phyloP scores from a whole-genome alignment of 148 eudicot species.

The Camellia granthamiana region DNA sequence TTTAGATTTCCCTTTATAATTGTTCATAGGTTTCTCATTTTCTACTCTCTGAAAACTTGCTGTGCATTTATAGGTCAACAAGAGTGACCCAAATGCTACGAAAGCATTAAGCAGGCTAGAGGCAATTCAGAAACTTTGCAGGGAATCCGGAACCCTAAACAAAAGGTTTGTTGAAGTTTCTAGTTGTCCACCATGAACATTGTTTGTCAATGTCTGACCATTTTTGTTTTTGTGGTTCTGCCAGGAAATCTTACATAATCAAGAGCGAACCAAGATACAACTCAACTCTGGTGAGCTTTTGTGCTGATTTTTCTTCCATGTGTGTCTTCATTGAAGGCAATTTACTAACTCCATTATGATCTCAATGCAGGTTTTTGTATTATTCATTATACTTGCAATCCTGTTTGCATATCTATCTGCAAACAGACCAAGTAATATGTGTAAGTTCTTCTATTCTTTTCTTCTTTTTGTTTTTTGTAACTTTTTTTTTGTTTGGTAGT shows the following conservation, averaged over 20 bases:
- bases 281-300: slow-evolving; percentile 47
- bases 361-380: slow-evolving; percentile 51
- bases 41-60: neutral
- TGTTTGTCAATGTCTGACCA: neutral
- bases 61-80: slow-evolving; percentile 49
- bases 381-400: slow-evolving; percentile 53
- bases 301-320: neutral
- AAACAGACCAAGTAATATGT: slow-evolving; percentile 21
- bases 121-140: slow-evolving; percentile 62
- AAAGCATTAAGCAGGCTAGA: slow-evolving; percentile 67
- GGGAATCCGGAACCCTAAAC: slow-evolving; percentile 61
- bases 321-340: neutral
- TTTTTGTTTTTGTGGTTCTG: neutral
- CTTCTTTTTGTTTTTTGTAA: too few relatives aligned
- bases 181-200: neutral
- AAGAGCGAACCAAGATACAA: slow-evolving; percentile 36
- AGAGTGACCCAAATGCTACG: slow-evolving; percentile 68
- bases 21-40: neutral
- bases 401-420: slow-evolving; percentile 45
- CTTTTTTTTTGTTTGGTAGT: too few relatives aligned
- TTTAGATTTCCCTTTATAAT: neutral
- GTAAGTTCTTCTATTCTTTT: slow-evolving; percentile 15
- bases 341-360: slow-evolving; percentile 9
- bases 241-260: slow-evolving; percentile 62
- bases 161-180: slow-evolving; percentile 43